phyloP scores from a whole-genome alignment of 495 filamentous ascomycete genomes.

The Xylaria flabelliformis region DNA sequence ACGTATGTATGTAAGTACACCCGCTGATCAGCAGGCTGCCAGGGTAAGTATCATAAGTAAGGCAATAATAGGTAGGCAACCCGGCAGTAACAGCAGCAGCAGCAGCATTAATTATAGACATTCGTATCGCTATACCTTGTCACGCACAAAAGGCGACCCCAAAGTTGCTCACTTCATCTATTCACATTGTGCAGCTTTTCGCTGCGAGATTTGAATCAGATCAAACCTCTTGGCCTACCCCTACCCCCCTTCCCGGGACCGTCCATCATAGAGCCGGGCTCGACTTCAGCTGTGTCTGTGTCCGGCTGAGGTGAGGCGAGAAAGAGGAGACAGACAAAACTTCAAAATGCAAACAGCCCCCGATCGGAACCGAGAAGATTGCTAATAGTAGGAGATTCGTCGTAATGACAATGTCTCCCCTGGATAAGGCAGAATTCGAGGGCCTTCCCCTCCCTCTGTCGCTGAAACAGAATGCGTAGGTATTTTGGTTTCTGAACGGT shows the following conservation, averaged over 20 bases:
- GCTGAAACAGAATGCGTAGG: not conserved
- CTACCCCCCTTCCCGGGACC: not conserved
- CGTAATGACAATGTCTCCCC: not conserved
- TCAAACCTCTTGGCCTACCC: not conserved
- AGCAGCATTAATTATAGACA: slow-evolving; percentile 12
- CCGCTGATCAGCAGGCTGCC: not conserved
- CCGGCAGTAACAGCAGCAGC: not conserved
- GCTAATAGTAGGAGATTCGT: slow-evolving; percentile 10
- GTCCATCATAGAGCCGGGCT: not conserved
- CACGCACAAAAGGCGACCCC: not conserved
- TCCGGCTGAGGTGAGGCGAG: not conserved
- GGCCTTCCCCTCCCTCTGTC: not conserved
- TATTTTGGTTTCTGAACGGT: not conserved
- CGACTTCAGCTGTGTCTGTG: not conserved
- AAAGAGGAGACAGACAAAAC: not conserved
- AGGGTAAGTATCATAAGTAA: not conserved
- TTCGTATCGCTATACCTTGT: slow-evolving; percentile 5
- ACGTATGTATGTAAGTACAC: not conserved
- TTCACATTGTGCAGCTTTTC: not conserved
- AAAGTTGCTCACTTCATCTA: not conserved
- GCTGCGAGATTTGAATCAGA: not conserved
- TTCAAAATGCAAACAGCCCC: slow-evolving; percentile 16
- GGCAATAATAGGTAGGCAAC: not conserved
- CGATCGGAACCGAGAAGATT: not conserved
- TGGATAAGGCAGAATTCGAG: not conserved